These are phyloP conservation scores for Pachysandra terminalis DNA, from an alignment of 164 flowering plant genomes.

Conservation along the genomic window DNA sequence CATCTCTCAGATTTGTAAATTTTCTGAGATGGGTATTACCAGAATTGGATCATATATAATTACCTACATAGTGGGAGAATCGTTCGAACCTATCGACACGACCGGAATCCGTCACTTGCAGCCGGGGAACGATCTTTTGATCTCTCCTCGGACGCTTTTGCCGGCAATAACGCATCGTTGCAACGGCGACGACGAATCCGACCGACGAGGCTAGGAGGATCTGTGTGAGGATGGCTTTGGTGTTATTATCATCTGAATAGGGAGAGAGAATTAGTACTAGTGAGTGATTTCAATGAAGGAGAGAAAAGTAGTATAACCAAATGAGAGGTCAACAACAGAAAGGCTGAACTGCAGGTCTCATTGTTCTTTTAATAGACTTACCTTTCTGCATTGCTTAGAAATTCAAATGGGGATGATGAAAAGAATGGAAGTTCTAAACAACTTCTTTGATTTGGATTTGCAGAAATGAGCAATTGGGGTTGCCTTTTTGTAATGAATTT, in stretches of 20 bases:
- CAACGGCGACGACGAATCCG: conserved; percentile 30
- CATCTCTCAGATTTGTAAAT: neutral
- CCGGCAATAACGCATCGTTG: conserved; percentile 22
- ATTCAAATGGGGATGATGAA: neutral
- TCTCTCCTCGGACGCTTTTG: conserved; percentile 17
- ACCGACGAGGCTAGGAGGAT: conserved; percentile 30
- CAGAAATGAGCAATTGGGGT: neutral
- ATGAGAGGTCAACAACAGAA: conserved; percentile 14
- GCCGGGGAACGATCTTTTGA: conserved; percentile 34
- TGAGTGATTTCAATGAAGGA: neutral
- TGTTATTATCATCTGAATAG: conserved; percentile 5
- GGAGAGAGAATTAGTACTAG: neutral
- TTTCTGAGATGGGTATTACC: neutral
- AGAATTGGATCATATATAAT: neutral
- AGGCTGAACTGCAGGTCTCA: conserved; percentile 5
- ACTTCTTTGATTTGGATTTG: neutral
- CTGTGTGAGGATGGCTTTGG: conserved; percentile 21
- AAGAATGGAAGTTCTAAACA: neutral
- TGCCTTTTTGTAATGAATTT: neutral
- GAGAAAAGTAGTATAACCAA: neutral
- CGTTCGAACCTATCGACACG: conserved; percentile 50
- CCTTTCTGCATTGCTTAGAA: conserved; percentile 3
- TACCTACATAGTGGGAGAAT: conserved; percentile 89
- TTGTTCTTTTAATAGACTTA: neutral
- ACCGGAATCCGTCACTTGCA: conserved; percentile 47